Base-by-base conservation (phyloP, 1,139 yeast species). In the Blastobotrys ciferrii region DNA sequence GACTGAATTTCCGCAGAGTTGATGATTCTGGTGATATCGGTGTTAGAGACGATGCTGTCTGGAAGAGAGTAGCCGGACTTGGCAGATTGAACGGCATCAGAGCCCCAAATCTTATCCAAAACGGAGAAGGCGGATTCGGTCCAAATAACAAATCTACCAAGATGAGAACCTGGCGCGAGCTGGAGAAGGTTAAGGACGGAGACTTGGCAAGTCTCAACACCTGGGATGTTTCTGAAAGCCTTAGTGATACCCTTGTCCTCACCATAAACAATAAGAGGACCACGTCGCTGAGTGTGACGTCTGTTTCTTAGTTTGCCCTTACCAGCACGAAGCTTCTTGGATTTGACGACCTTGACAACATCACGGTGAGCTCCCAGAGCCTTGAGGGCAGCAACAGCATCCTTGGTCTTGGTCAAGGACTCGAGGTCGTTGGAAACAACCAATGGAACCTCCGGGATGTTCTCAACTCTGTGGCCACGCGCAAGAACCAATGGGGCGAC, bases 161-260 rank as follows among this genome's bases (percentile, higher is more conserved):
- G 82, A 84, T 92, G 98, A 72, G 98, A 95, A 86, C 99, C 99
- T 76, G 99, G 99, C 67, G 99, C 99, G 72, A 92, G 87, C 82
- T 92, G 98, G 75, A 94, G 87, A 71, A 94, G 82, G 80, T 94
- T 94, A 72, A 92, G 84, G 72, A 92, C 81, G 72, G 86, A 80
- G 68, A 92, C 98, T 73, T 85, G 81, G 69, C 92, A 83, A 70
- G 96, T 85, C 81, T 92, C 98, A 65, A 92, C 98, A 87, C 99
- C 99, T 77, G 99, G 98, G 65, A 92, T 80, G 87, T 92, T 94
- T 86, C 98, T 91, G 84, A 92, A 88, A 61, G 98, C 98, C 83
- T 88, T 88, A 72, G 87, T 95, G 55, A 92, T 70, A 80, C 98
- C 98, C 73, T 91, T 87, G 84, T 94, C 98, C 78, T 91, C 81